Evolutionary conservation across 75 land plant species (phyloP).

Genomic region (Cupressus sempervirens): DNA sequence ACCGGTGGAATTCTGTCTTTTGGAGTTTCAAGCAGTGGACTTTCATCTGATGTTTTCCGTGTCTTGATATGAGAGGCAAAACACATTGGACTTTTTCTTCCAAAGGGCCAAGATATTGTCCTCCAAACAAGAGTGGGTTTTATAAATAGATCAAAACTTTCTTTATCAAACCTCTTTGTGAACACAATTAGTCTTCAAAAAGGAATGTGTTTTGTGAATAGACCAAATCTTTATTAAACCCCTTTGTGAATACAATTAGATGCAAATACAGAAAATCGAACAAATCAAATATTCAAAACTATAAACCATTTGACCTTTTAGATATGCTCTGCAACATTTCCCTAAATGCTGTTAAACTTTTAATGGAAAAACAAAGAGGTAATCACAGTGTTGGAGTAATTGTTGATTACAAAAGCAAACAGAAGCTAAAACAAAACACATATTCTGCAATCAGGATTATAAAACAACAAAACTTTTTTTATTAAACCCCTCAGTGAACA

Average conservation of each 20-base stretch:
- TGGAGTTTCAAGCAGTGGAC: neutral
- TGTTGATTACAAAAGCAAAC: neutral
- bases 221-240: no score
- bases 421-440: neutral
- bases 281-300: neutral
- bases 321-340: neutral
- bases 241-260: no score
- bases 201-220: neutral
- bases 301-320: neutral
- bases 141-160: neutral
- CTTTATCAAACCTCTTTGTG: neutral
- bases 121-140: neutral
- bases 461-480: no score
- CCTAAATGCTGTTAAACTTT: neutral
- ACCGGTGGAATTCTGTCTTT: neutral
- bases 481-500: no score
- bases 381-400: neutral
- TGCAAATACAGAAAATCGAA: neutral
- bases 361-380: neutral
- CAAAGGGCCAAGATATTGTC: neutral
- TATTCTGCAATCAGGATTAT: conserved; percentile 52
- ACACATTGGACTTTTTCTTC: neutral
- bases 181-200: neutral
- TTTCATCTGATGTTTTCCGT: neutral
- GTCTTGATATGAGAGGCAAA: neutral